Evolutionary conservation across 2,329 filamentous ascomycete genomes (phyloP), one percentile per base, ranked within the genome.

Genomic region (Arthrobotrys conoides): DNA sequence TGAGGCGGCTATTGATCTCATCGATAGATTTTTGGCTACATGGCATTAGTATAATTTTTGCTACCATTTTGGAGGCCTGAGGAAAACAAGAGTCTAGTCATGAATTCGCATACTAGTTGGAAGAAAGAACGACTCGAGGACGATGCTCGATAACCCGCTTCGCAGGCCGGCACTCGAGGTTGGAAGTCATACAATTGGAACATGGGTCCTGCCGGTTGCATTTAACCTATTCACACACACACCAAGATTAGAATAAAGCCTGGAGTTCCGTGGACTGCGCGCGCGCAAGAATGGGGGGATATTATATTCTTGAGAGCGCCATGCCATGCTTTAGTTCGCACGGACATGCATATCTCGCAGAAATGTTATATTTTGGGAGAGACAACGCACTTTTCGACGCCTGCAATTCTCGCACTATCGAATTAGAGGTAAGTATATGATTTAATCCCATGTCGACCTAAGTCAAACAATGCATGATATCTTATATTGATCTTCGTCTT

Each of bases 131-230:
- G 33, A 78, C 75, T 68, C 75, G 59, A 44, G 75, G 75, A 51
- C 75, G 75, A 65, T 78, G 75, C 36, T 78, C 75, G 55, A 78
- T 41, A 5, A 78, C 48, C 18, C 75, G 61, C 48, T 78, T 78
- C n/a, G 75, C 75, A 30, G 75, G 75, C 18, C 75, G 36, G 57
- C 75, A 78, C n/a, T 78, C 68, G 44, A 78, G 55, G 53, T 78
- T 78, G 33, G 75, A 78, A 61, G 75, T 78, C 46, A 69, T 51
- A 63, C 75, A 78, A 49, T 78, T 78, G 30, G 75, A 78, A 55
- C 75, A 78, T 51, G 75, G 75, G 68, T 78, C 75, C 66, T 72
- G 75, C 27, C 75, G 68, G 55, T 78, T 78, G 38, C 75, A 78
- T 68, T 78, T 78, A 46, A 78, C 75, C 75, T 78, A 49, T 65